Conservation (phyloP, 2,329 filamentous ascomycete genomes). For the Colletotrichum liriopes region DNA sequence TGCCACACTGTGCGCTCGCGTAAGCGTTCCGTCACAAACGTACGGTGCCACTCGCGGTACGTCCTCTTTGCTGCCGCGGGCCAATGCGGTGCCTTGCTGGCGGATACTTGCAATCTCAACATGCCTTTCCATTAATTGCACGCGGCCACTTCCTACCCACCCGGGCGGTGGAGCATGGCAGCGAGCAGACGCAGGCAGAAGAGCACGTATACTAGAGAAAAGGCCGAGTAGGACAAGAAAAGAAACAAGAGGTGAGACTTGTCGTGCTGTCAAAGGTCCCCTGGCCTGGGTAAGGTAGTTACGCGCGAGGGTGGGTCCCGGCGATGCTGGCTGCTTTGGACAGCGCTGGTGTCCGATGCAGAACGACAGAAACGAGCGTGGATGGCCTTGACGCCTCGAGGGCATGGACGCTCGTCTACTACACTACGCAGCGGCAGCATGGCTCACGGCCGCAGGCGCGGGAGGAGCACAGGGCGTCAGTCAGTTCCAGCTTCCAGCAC, state of each 20-base stretch:
- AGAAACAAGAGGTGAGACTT: not conserved
- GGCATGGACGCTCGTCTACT: not conserved
- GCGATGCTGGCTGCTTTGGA: not conserved
- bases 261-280: conserved; percentile 19
- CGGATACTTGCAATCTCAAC: conserved; percentile 17
- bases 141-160: not conserved
- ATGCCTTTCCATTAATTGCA: conserved; percentile 7
- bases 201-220: not conserved
- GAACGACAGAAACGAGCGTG: not conserved
- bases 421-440: not conserved
- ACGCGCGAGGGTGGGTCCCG: conserved; percentile 1
- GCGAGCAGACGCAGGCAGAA: conserved; percentile 13
- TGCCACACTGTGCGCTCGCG: conserved; percentile 40
- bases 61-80: not conserved
- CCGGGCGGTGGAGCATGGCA: conserved; percentile 3
- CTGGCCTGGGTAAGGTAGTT: conserved; percentile 17
- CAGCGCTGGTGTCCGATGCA: conserved; percentile 3
- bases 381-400: not conserved
- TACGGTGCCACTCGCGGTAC: not conserved
- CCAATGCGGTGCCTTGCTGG: not conserved
- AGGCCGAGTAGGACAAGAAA: conserved; percentile 5
- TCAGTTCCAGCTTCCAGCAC: conserved; percentile 34
- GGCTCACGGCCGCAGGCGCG: conserved; percentile 24
- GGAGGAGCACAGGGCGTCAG: conserved; percentile 36
- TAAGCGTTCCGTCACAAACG: conserved; percentile 33